Conservation (phyloP, 306 rosid genomes). For the Corylus heterophylla region DNA sequence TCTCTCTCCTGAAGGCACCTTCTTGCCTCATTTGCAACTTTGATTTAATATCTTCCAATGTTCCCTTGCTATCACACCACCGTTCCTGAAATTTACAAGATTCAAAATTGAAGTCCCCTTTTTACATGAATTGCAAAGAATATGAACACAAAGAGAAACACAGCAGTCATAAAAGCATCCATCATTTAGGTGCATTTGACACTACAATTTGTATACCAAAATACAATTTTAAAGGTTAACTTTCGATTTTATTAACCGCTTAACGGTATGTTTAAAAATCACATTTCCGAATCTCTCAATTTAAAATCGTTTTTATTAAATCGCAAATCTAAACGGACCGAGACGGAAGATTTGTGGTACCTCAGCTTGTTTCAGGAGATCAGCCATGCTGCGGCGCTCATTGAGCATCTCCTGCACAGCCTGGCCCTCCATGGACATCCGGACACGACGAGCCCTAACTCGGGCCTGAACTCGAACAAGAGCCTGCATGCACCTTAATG, state of each 20-base stretch:
- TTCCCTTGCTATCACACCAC: constrained; percentile 95
- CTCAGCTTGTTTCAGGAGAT: constrained; percentile 89
- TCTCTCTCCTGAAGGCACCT: constrained; percentile 94
- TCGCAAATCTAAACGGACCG: too few species aligned
- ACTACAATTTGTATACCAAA: neutral
- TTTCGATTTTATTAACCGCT: too few species aligned
- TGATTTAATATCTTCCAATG: constrained; percentile 69
- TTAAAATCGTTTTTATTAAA: too few species aligned
- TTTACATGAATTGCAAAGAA: neutral
- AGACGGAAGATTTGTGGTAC: constrained; percentile 27
- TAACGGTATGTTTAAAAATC: too few species aligned
- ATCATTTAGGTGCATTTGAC: too few species aligned
- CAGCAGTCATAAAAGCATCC: too few species aligned
- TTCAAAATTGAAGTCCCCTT: neutral
- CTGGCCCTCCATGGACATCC: constrained; percentile 91
- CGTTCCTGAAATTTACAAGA: constrained; percentile 57
- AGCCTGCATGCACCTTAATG: constrained; percentile 98
- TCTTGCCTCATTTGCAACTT: constrained; percentile 87
- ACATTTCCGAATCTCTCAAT: too few species aligned
- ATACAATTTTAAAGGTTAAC: neutral
- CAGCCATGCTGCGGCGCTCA: constrained; percentile 65
- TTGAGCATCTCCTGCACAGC: constrained; percentile 79
- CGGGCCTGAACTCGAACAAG: constrained; percentile 95
- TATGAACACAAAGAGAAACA: neutral
- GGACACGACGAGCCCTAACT: constrained; percentile 89